These are phyloP conservation scores for Globisporangium apiculatum DNA, from an alignment of 352 stramenopile species.

Conservation along the genomic window DNA sequence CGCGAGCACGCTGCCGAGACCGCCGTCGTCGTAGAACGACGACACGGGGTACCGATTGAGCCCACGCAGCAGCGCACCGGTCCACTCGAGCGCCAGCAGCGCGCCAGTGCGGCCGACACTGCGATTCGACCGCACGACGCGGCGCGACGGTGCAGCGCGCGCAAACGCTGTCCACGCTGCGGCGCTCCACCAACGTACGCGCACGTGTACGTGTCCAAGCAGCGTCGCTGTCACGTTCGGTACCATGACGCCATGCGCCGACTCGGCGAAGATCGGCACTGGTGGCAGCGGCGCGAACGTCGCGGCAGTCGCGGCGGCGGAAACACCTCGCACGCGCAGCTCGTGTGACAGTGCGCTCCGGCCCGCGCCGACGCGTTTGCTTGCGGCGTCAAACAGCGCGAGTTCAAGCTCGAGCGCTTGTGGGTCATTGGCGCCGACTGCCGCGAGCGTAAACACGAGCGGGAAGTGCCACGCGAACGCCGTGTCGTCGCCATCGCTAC, in stretches of 20 bases:
- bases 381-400: conserved; percentile 15
- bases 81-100: conserved; percentile 41
- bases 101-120: conserved; percentile 19
- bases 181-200: conserved; percentile 41
- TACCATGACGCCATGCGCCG: not conserved
- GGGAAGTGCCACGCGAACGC: conserved; percentile 26
- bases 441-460: conserved; percentile 9
- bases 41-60: conserved; percentile 69
- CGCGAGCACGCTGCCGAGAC: conserved; percentile 46
- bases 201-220: conserved; percentile 20
- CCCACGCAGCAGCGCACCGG: conserved; percentile 53
- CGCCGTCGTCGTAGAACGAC: conserved; percentile 65
- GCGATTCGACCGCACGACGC: conserved; percentile 68
- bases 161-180: conserved; percentile 37
- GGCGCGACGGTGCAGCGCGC: conserved; percentile 20
- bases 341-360: too few relatives aligned
- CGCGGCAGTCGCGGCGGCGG: not conserved
- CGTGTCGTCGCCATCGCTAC: conserved; percentile 7
- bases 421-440: not conserved
- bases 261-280: conserved; percentile 3
- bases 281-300: conserved; percentile 1
- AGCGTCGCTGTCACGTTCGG: not conserved
- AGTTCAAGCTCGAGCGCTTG: conserved; percentile 12
- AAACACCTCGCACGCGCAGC: too few relatives aligned
- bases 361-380: not conserved